These are phyloP conservation scores for Cucurbita pepo DNA, from an alignment of 306 rosid genomes.

Conservation along the genomic window DNA sequence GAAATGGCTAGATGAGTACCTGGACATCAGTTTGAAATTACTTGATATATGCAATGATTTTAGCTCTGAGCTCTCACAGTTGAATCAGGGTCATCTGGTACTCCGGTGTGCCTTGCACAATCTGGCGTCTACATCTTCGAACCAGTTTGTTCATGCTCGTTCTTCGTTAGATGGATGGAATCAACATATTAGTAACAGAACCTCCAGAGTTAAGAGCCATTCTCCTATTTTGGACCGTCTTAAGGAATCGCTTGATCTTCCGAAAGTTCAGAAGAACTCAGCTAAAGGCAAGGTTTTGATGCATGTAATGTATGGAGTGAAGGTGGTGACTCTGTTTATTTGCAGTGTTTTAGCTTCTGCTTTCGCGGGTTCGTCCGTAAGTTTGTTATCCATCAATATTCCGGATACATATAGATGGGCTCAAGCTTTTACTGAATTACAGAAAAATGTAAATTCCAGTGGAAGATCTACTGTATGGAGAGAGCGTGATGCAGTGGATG, in stretches of 20 bases:
- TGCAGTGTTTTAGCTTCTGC: constrained; percentile 51
- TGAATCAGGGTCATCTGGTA: constrained; percentile 48
- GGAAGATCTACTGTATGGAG: constrained; percentile 27
- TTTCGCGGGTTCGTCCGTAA: constrained; percentile 41
- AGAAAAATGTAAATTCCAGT: constrained; percentile 37
- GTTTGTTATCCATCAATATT: constrained; percentile 31
- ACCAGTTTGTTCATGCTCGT: constrained; percentile 28
- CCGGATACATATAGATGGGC: constrained; percentile 47
- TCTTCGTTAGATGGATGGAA: constrained; percentile 62
- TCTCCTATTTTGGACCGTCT: constrained; percentile 39
- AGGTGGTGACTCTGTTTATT: constrained; percentile 52
- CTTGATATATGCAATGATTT: constrained; percentile 65
- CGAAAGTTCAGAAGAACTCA: constrained; percentile 59
- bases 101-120: constrained; percentile 49
- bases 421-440: constrained; percentile 38
- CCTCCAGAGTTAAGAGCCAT: constrained; percentile 41
- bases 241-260: constrained; percentile 47
- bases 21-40: constrained; percentile 61
- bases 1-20: constrained; percentile 73
- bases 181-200: constrained; percentile 27
- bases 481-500: constrained; percentile 55
- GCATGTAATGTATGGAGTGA: constrained; percentile 72
- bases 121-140: constrained; percentile 33
- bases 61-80: constrained; percentile 66
- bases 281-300: constrained; percentile 69